These are phyloP conservation scores for Huntiella moniliformis DNA, from an alignment of 2,329 filamentous ascomycete species.

Conservation along the genomic window DNA sequence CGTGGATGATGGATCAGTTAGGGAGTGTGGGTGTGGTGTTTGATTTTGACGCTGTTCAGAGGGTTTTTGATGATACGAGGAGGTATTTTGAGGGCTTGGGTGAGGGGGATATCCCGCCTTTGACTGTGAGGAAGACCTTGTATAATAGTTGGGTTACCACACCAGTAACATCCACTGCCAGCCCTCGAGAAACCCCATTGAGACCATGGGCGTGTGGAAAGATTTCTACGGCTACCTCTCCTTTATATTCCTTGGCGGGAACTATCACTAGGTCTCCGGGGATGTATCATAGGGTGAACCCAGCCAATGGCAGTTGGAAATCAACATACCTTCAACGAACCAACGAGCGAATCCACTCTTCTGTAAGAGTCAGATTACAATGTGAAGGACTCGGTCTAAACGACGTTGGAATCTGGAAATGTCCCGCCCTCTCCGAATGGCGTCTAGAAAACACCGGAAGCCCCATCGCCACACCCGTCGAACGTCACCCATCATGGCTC, in stretches of 20 bases:
- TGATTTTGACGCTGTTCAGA: conserved; percentile 20
- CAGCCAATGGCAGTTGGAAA: conserved; percentile 20
- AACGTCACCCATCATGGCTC: not conserved
- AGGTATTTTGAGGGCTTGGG: conserved; percentile 16
- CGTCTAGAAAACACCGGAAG: conserved; percentile 16
- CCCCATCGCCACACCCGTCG: not conserved
- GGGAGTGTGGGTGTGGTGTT: conserved; percentile 33
- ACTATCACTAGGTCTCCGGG: conserved; percentile 27
- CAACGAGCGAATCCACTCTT: conserved; percentile 36
- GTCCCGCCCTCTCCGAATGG: conserved; percentile 27
- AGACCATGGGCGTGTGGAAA: conserved; percentile 30
- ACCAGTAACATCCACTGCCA: not conserved
- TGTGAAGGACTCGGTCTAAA: conserved; percentile 31
- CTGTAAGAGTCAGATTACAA: conserved; percentile 33
- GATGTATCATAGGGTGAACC: conserved; percentile 27
- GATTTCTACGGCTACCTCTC: conserved; percentile 22
- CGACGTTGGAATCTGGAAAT: conserved; percentile 28
- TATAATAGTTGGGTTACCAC: not conserved
- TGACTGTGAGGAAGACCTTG: conserved; percentile 21
- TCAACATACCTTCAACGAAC: conserved; percentile 29
- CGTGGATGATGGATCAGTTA: conserved; percentile 38
- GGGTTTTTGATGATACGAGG: conserved; percentile 12
- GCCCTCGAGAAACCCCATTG: conserved; percentile 12
- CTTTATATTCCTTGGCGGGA: conserved; percentile 27
- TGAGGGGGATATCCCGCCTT: conserved; percentile 32